These are phyloP conservation scores for Yamadazyma takamatsuzukensis DNA, from an alignment of 805 yeast species.

Conservation along the genomic window DNA sequence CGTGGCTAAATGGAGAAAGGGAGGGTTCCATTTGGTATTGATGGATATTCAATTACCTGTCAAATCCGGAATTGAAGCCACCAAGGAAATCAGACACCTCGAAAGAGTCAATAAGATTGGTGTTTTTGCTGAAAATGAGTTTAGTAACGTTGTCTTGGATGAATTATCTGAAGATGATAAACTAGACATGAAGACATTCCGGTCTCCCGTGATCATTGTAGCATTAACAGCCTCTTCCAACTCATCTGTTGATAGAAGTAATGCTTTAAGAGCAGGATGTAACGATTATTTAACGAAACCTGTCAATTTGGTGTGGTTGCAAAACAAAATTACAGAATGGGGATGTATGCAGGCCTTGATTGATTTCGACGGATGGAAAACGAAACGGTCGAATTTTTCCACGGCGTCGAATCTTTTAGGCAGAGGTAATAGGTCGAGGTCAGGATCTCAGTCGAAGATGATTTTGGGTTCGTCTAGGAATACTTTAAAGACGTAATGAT, in stretches of 20 bases:
- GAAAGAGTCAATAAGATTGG: slow-evolving; percentile 83
- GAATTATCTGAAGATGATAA: slow-evolving; percentile 44
- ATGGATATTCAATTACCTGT: slow-evolving; percentile 98
- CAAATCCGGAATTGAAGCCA: slow-evolving; percentile 92
- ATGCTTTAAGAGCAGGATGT: slow-evolving; percentile 95
- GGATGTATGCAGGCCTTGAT: slow-evolving; percentile 98
- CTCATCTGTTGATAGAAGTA: slow-evolving; percentile 76
- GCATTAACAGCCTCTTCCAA: slow-evolving; percentile 90
- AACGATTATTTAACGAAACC: slow-evolving; percentile 96
- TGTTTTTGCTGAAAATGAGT: slow-evolving; percentile 45
- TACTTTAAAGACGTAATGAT: not conserved
- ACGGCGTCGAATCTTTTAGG: slow-evolving; percentile 7
- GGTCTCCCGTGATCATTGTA: slow-evolving; percentile 95
- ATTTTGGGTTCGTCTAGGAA: too few relatives aligned
- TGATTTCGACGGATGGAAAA: slow-evolving; percentile 89
- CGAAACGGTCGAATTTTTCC: slow-evolving; percentile 13
- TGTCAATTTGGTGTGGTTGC: slow-evolving; percentile 89
- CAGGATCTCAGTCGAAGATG: slow-evolving; percentile 4
- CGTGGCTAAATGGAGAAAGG: slow-evolving; percentile 87
- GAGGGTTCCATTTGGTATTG: slow-evolving; percentile 89
- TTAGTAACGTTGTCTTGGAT: slow-evolving; percentile 15
- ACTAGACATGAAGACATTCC: slow-evolving; percentile 59
- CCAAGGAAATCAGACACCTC: slow-evolving; percentile 81
- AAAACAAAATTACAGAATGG: slow-evolving; percentile 94
- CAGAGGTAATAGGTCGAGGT: slow-evolving; percentile 10